Conservation (phyloP, 768 basidiomycete species). For the Pholiota conissans region DNA sequence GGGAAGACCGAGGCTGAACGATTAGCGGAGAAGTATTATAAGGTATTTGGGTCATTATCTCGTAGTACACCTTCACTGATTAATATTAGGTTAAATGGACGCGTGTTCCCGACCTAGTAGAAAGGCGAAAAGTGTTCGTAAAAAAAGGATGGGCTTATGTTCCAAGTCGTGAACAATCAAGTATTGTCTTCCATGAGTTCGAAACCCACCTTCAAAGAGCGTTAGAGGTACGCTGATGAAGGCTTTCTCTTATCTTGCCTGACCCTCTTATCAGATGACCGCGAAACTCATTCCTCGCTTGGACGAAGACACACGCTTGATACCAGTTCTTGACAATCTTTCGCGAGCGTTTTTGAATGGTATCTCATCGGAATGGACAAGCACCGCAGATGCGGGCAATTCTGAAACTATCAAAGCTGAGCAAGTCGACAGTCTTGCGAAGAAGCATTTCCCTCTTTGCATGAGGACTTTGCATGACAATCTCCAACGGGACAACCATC, state of each 20-base stretch:
- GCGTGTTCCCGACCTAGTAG: conserved; percentile 89
- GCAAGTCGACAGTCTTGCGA: conserved; percentile 87
- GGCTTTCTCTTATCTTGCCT: not conserved
- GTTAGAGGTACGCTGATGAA: conserved; percentile 60
- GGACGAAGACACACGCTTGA: conserved; percentile 90
- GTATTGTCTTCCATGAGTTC: conserved; percentile 88
- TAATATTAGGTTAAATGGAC: conserved; percentile 87
- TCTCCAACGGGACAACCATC: conserved; percentile 73
- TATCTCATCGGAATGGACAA: conserved; percentile 79
- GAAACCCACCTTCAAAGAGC: conserved; percentile 67
- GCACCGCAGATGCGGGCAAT: conserved; percentile 47
- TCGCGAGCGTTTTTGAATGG: conserved; percentile 94
- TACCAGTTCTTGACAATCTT: conserved; percentile 88
- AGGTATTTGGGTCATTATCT: conserved; percentile 43
- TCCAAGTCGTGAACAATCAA: conserved; percentile 71
- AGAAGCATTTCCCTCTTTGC: conserved; percentile 91
- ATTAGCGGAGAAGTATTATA: conserved; percentile 67
- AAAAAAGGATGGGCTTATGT: conserved; percentile 89
- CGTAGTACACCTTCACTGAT: not conserved
- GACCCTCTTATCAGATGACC: conserved; percentile 55
- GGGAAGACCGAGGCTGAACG: conserved; percentile 34
- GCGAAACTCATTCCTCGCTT: conserved; percentile 85
- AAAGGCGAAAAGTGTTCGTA: conserved; percentile 76
- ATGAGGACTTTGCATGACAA: conserved; percentile 90
- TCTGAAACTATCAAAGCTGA: conserved; percentile 83